phyloP scores from a whole-genome alignment of 352 stramenopile species.

The Globisporangium nodosum region DNA sequence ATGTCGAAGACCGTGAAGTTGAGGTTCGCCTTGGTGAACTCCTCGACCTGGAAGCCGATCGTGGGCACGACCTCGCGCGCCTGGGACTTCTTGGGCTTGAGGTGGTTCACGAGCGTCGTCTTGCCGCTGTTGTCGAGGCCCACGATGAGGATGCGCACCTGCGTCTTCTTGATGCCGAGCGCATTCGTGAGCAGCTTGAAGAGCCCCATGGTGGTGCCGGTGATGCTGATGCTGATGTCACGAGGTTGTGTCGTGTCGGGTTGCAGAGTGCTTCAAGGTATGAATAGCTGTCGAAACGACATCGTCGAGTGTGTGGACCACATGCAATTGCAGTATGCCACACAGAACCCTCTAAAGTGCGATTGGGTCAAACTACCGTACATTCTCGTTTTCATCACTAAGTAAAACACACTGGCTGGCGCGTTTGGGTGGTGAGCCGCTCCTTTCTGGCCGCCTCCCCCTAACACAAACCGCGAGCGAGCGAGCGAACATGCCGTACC shows the following conservation, averaged over 20 bases:
- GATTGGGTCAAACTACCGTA: too few relatives aligned
- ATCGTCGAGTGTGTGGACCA: too few relatives aligned
- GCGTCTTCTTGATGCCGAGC: slow-evolving; percentile 76
- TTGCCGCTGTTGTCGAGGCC: slow-evolving; percentile 90
- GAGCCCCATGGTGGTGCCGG: slow-evolving; percentile 52
- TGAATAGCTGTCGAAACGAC: too few relatives aligned
- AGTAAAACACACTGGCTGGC: too few relatives aligned
- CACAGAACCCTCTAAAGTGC: too few relatives aligned
- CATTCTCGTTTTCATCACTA: too few relatives aligned
- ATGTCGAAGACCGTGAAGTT: slow-evolving; percentile 92
- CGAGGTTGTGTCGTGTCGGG: too few relatives aligned
- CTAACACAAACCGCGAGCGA: not conserved
- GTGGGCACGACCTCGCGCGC: slow-evolving; percentile 82
- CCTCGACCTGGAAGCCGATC: slow-evolving; percentile 88
- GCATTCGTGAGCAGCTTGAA: slow-evolving; percentile 80
- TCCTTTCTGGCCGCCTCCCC: not conserved
- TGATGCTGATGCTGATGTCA: not conserved
- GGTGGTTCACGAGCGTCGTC: slow-evolving; percentile 90
- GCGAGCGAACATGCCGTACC: slow-evolving; percentile 71
- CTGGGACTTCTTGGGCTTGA: slow-evolving; percentile 88
- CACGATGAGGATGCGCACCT: slow-evolving; percentile 86
- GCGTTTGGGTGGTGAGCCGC: slow-evolving; percentile 8
- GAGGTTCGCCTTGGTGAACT: slow-evolving; percentile 88
- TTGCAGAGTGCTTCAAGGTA: too few relatives aligned
- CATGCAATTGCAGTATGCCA: too few relatives aligned